phyloP scores from a whole-genome alignment of 176 grass and related monocot species.

The Aegilops bicornis region DNA sequence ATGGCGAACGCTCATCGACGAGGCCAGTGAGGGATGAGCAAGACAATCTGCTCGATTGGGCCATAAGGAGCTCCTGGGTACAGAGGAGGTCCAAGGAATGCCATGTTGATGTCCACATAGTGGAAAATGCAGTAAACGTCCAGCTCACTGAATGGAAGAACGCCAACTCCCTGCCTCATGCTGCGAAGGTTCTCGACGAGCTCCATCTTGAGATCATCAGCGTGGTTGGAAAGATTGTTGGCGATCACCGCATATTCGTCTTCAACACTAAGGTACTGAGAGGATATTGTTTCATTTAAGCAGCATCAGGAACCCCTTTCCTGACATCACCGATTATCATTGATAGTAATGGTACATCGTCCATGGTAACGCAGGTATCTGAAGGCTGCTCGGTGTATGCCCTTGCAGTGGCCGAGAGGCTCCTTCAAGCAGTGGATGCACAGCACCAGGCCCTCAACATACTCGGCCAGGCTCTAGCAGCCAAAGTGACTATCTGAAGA shows the following conservation, averaged over 20 bases:
- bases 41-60: slow-evolving; percentile 31
- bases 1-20: slow-evolving; percentile 54
- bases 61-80: slow-evolving; percentile 69
- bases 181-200: slow-evolving; percentile 59
- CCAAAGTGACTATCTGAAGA: background rate
- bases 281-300: background rate
- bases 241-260: slow-evolving; percentile 74
- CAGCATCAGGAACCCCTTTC: background rate
- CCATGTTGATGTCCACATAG: slow-evolving; percentile 61
- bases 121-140: slow-evolving; percentile 76
- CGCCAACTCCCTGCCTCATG: slow-evolving; percentile 57
- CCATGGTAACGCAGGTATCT: slow-evolving; percentile 40
- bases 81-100: slow-evolving; percentile 72
- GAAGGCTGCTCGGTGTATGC: slow-evolving; percentile 64
- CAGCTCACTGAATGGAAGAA: slow-evolving; percentile 75
- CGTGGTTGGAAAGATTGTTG: slow-evolving; percentile 50
- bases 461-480: slow-evolving; percentile 8
- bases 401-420: slow-evolving; percentile 54
- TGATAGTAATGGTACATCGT: background rate
- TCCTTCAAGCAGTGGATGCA: slow-evolving; percentile 61
- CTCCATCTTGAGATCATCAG: slow-evolving; percentile 66
- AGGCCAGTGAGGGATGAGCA: slow-evolving; percentile 35
- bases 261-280: slow-evolving; percentile 70
- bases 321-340: background rate
- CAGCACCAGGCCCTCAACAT: slow-evolving; percentile 21